Base-by-base conservation (phyloP, 1,139 yeast species). In the Chernovozyma aurita region DNA sequence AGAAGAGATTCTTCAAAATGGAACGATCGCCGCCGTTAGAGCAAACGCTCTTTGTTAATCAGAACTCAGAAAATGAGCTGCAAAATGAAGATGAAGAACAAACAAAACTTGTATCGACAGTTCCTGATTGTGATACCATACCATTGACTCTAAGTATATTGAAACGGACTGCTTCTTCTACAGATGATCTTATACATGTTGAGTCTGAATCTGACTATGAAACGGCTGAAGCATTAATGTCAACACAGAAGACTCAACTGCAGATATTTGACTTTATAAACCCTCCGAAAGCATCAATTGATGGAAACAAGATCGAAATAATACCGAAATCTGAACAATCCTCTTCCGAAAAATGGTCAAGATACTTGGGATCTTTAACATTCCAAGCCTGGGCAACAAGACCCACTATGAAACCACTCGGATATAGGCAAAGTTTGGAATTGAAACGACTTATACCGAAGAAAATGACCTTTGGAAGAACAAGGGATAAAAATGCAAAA, bases 381-480 rank as follows among this genome's bases (percentile, higher is more conserved):
- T 77, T 84, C 0, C 80, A 78, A 36, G 90, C 87, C 2, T 83
- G 90, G 85, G 88, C 95, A 8, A 86, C 95, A 0, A 63, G 95
- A 34, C 86, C 94, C 0, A 82, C 85, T 0, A 48, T 69, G 29
- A 64, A 63, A 31, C 72, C 80, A 0, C 59, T 81, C 5, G 52
- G 66, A 35, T 76, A 73, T 51, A 73, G 76, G 14, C 76, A 83
- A 27, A 56, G 50, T 18, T 53, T 81, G 31, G 53, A 61, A 4
- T 51, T 83, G 11, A 61, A 46, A 36, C 50, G 61, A 32, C 47
- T 54, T 29, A 57, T 43, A 16, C 67, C 75, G 0, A 63, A 58
- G 41, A 53, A 52, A 22, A 38, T 54, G 16, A 42, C 50, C 4
- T 37, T 37, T 28, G 40, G 40, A 11, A 26, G 32, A 30, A 52